phyloP scores from a whole-genome alignment of 768 basidiomycete species.

The Boletus coccyginus region DNA sequence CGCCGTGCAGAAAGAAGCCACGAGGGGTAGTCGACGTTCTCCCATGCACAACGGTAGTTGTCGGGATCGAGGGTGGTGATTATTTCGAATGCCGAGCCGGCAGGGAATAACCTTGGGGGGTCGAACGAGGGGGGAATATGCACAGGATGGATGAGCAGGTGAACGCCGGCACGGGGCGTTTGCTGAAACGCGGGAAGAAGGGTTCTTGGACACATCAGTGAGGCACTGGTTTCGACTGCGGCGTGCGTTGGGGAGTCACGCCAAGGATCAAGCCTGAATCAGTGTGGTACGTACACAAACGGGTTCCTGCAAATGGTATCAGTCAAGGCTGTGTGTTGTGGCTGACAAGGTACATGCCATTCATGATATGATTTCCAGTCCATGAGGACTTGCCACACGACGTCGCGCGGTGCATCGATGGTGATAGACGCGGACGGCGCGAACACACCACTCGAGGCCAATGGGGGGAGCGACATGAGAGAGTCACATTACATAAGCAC shows the following conservation, averaged over 20 bases:
- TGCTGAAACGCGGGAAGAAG: constrained; percentile 43
- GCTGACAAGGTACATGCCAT: constrained; percentile 44
- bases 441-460: constrained; percentile 44
- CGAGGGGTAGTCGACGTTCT: constrained; percentile 35
- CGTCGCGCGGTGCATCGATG: constrained; percentile 60
- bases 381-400: constrained; percentile 58
- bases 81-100: constrained; percentile 39
- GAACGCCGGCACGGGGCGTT: constrained; percentile 46
- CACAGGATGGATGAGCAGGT: constrained; percentile 46
- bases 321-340: not conserved
- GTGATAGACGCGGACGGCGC: constrained; percentile 41
- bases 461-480: constrained; percentile 35
- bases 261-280: not conserved
- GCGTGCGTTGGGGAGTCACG: not conserved
- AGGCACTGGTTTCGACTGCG: constrained; percentile 49
- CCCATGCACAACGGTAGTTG: constrained; percentile 59
- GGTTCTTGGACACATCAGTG: constrained; percentile 40
- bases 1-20: constrained; percentile 55
- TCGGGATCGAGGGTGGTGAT: constrained; percentile 53
- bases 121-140: constrained; percentile 62
- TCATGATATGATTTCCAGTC: constrained; percentile 61
- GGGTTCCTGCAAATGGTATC: constrained; percentile 51
- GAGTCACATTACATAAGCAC: too few species aligned
- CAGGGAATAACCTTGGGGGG: constrained; percentile 32
- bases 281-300: constrained; percentile 49